A percentile compares a stretch with the other conserved stretches of the same genome.
Conservation (phyloP, 1,284 basidiomycete species). For the Naganishia cerealis region DNA sequence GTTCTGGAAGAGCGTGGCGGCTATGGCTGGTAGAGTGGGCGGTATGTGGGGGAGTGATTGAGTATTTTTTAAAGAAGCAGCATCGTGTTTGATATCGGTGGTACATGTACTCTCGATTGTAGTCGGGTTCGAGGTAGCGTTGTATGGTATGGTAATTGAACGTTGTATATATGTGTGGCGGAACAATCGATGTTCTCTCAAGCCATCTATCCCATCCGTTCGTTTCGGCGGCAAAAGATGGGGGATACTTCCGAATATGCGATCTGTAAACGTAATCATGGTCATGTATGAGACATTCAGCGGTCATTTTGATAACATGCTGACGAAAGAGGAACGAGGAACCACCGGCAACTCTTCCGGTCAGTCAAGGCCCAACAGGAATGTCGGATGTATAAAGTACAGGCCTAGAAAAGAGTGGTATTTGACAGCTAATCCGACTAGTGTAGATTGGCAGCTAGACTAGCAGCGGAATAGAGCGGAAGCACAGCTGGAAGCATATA, state of each 20-base stretch:
- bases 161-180: not conserved
- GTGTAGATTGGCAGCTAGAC: too few species aligned
- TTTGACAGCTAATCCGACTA: too few species aligned
- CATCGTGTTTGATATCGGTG: not conserved
- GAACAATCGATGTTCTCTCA: not conserved
- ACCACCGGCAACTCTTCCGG: too few species aligned
- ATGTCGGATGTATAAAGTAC: too few species aligned
- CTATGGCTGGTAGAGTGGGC: not conserved
- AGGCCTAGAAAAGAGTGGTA: too few species aligned
- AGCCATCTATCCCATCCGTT: not conserved
- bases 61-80: not conserved
- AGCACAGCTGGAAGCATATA: not conserved
- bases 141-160: not conserved
- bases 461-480: too few species aligned
- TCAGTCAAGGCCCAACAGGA: too few species aligned
- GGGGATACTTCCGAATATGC: not conserved
- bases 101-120: not conserved
- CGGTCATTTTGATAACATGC: not conserved
- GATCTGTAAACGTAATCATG: too few species aligned
- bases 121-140: not conserved
- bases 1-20: slow-evolving; percentile 26
- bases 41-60: not conserved
- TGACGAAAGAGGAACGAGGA: not conserved
- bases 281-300: not conserved
- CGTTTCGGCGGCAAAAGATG: not conserved